A percentile compares a stretch with the other conserved stretches of the same genome.
These are phyloP conservation scores for Didymella lethalis DNA, from an alignment of 2,329 filamentous ascomycete species.

Conservation along the genomic window DNA sequence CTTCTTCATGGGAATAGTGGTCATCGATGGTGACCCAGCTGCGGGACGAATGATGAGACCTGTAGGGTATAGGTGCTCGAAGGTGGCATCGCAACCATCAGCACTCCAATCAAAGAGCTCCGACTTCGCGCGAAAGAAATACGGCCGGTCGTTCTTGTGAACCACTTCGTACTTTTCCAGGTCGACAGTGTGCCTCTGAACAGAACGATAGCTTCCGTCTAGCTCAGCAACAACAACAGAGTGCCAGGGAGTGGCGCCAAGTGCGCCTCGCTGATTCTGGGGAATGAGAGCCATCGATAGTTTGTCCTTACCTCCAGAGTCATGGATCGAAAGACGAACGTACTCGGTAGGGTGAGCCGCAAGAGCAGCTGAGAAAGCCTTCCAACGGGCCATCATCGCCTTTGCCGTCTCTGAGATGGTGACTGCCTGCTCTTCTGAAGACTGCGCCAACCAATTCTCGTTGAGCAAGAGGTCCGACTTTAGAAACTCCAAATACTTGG, in stretches of 20 bases:
- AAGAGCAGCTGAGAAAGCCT: constrained; percentile 37
- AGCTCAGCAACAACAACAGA: constrained; percentile 29
- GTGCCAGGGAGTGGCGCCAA: constrained; percentile 42
- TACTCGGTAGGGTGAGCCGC: constrained; percentile 31
- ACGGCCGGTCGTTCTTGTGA: constrained; percentile 29
- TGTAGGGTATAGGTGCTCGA: constrained; percentile 38
- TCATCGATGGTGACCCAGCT: constrained; percentile 47
- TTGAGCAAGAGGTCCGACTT: constrained; percentile 34
- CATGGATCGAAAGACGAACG: constrained; percentile 44
- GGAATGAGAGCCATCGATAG: constrained; percentile 42
- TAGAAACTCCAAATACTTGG: constrained; percentile 40
- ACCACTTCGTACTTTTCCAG: constrained; percentile 33
- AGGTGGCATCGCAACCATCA: constrained; percentile 19
- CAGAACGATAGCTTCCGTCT: constrained; percentile 33
- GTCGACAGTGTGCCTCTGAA: constrained; percentile 31
- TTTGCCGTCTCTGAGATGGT: constrained; percentile 39
- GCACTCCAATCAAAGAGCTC: constrained; percentile 26
- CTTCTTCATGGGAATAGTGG: constrained; percentile 56
- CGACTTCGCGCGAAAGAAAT: constrained; percentile 36
- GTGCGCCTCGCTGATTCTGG: constrained; percentile 27
- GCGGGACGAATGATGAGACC: constrained; percentile 31
- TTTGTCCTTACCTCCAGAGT: constrained; percentile 42
- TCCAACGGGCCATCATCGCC: constrained; percentile 44
- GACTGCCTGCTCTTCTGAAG: constrained; percentile 27
- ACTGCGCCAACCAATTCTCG: constrained; percentile 26